These are phyloP conservation scores for Anisogramma anomala DNA, from an alignment of 2,329 filamentous ascomycete species.

Conservation along the genomic window DNA sequence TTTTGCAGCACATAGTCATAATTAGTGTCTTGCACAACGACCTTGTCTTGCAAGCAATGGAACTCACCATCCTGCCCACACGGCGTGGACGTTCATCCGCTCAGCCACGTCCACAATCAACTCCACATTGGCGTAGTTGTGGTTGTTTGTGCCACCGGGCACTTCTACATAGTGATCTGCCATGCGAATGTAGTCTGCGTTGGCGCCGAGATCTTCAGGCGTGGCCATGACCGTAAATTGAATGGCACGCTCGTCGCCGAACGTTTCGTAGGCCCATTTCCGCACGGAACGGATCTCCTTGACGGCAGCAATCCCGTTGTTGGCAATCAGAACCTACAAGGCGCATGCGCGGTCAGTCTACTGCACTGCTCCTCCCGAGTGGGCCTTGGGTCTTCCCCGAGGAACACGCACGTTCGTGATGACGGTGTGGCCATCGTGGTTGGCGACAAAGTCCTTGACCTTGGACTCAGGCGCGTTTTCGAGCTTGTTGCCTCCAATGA, in stretches of 20 bases:
- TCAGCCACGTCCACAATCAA: constrained; percentile 97
- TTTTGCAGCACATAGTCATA: constrained; percentile 1
- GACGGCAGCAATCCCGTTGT: constrained; percentile 98
- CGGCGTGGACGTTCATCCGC: constrained; percentile 95
- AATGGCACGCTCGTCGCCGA: constrained; percentile 94
- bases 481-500: constrained; percentile 88
- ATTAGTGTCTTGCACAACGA: not conserved
- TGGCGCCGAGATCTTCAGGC: constrained; percentile 91
- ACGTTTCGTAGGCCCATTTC: constrained; percentile 99
- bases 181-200: constrained; percentile 99
- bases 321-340: constrained; percentile 83
- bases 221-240: constrained; percentile 99
- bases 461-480: constrained; percentile 69
- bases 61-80: constrained; percentile 94
- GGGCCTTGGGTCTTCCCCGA: not conserved
- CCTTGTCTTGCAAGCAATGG: not conserved
- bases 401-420: constrained; percentile 75
- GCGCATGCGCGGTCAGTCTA: not conserved
- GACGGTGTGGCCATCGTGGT: constrained; percentile 87
- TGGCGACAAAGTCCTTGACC: constrained; percentile 92
- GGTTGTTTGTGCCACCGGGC: constrained; percentile 97
- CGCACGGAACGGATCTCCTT: constrained; percentile 98
- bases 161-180: constrained; percentile 99
- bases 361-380: not conserved
- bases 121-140: constrained; percentile 99